Percentiles rank a stretch among this genome's conserved stretches.
phyloP scores from a whole-genome alignment of 331 rosid genomes.

The Quercus lobata region DNA sequence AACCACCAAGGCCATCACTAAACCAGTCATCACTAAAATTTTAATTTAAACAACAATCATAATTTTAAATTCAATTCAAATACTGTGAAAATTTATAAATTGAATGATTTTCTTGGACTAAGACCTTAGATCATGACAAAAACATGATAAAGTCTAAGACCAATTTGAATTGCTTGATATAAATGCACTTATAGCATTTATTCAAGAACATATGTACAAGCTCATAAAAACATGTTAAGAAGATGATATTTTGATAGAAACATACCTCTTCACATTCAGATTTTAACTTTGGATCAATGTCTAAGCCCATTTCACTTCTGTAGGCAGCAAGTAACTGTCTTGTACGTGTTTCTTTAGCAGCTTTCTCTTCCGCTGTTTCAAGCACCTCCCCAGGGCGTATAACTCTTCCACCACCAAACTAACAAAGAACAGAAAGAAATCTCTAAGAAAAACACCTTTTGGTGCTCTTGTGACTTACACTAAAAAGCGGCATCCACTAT shows the following conservation, averaged over 20 bases:
- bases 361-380: slow-evolving; percentile 80
- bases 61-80: not conserved
- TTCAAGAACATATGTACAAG: not conserved
- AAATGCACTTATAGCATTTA: not conserved
- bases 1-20: too few relatives aligned
- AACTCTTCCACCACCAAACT: slow-evolving; percentile 90
- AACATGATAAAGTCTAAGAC: not conserved
- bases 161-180: not conserved
- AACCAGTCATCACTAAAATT: not conserved
- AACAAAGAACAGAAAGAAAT: slow-evolving; percentile 6
- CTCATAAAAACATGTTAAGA: not conserved
- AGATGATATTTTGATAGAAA: not conserved
- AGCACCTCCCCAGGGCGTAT: slow-evolving; percentile 74
- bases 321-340: slow-evolving; percentile 67
- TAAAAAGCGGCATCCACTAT: not conserved
- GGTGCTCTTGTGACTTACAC: not conserved
- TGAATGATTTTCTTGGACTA: not conserved
- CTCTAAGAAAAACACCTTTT: not conserved
- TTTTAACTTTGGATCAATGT: slow-evolving; percentile 61
- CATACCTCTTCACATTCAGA: slow-evolving; percentile 75
- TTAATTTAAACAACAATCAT: not conserved
- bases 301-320: slow-evolving; percentile 53
- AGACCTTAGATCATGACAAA: not conserved
- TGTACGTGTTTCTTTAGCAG: slow-evolving; percentile 67
- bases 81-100: not conserved